Evolutionary conservation across 2,329 filamentous ascomycete genomes (phyloP).

Genomic region (Diatrype stigma): DNA sequence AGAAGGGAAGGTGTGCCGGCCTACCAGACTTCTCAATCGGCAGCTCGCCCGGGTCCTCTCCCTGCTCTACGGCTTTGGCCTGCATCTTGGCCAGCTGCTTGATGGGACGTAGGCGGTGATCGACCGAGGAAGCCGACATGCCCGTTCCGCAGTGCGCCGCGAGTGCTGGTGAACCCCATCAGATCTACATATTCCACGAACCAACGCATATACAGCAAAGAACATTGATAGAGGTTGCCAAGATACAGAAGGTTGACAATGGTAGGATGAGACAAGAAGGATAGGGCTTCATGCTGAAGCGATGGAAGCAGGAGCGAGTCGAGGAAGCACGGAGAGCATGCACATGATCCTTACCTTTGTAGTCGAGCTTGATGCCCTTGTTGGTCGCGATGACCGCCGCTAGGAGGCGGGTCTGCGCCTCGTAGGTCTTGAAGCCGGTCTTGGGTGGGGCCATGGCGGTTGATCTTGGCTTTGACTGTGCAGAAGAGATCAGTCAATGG

Average conservation of each 20-base stretch:
- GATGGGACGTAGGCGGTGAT: conserved; percentile 36
- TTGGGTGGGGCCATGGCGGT: conserved; percentile 39
- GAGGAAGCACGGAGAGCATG: not conserved
- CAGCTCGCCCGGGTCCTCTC: conserved; percentile 31
- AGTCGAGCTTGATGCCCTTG: conserved; percentile 52
- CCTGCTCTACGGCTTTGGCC: conserved; percentile 20
- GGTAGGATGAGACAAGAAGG: not conserved
- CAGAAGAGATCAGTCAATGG: conserved; percentile 1
- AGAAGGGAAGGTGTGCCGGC: conserved; percentile 1
- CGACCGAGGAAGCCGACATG: conserved; percentile 28
- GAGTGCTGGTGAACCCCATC: conserved; percentile 14
- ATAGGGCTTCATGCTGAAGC: no score
- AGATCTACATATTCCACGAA: not conserved
- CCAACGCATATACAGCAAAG: not conserved
- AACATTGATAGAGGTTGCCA: not conserved
- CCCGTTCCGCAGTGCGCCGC: conserved; percentile 27
- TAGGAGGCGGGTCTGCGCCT: conserved; percentile 56
- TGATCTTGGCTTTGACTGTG: conserved; percentile 1
- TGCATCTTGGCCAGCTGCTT: conserved; percentile 35
- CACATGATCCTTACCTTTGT: conserved; percentile 55
- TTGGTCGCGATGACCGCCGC: conserved; percentile 58
- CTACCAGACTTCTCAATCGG: conserved; percentile 34
- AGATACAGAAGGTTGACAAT: not conserved
- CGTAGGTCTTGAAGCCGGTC: conserved; percentile 57
- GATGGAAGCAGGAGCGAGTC: not conserved